These are phyloP conservation scores for Melampsora medusae DNA, from an alignment of 1,284 basidiomycete genomes.

Conservation along the genomic window DNA sequence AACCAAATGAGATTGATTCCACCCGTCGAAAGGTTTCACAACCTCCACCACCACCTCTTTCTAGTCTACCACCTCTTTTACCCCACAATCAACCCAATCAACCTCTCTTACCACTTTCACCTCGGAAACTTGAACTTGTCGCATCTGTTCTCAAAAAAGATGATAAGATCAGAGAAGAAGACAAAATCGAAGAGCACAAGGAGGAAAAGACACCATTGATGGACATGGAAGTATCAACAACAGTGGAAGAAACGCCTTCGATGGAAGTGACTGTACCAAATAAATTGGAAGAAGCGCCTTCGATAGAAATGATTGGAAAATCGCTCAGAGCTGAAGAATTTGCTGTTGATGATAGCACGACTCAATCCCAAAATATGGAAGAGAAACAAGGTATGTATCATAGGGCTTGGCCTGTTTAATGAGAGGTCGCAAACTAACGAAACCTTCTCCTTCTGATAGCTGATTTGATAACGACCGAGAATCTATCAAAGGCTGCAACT, in stretches of 20 bases:
- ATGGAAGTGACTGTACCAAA: not conserved
- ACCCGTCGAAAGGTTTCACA: conserved; percentile 8
- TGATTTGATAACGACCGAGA: too few relatives aligned
- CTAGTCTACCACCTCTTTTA: conserved; percentile 29
- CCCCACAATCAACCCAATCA: conserved; percentile 10
- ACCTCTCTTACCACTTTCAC: conserved; percentile 44
- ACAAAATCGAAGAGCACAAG: not conserved
- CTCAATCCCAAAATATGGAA: not conserved
- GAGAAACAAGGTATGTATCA: not conserved
- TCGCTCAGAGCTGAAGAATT: too few relatives aligned
- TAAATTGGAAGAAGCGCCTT: too few relatives aligned
- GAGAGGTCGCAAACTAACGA: too few relatives aligned
- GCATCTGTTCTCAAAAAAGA: conserved; percentile 44
- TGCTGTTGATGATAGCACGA: too few relatives aligned
- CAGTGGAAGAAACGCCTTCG: not conserved
- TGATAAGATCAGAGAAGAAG: conserved; percentile 18
- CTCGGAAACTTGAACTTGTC: conserved; percentile 44
- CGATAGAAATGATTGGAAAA: too few relatives aligned
- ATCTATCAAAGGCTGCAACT: too few relatives aligned
- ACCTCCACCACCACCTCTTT: conserved; percentile 26
- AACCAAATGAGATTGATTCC: not conserved
- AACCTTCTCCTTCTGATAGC: too few relatives aligned
- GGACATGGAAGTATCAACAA: not conserved
- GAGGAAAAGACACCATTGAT: not conserved
- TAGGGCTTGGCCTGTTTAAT: too few relatives aligned